Evolutionary conservation across 345 rosid species (phyloP).

Genomic region (Bruguiera sexangula): DNA sequence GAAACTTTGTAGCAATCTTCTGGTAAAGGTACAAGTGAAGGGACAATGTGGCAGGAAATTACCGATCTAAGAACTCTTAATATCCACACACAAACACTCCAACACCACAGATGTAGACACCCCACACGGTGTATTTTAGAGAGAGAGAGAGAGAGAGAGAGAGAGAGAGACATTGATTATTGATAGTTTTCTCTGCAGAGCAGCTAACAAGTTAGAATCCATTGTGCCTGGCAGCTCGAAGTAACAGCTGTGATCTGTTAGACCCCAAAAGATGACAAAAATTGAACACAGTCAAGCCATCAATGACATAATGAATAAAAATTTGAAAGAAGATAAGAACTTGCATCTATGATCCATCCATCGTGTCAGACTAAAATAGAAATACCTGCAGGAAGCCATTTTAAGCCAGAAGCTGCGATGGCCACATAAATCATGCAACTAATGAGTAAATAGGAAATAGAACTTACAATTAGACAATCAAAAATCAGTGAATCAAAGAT

Average conservation of each 20-base stretch:
- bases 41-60: background rate
- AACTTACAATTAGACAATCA: background rate
- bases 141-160: no score
- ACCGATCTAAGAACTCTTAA: background rate
- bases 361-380: background rate
- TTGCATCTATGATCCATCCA: background rate
- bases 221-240: no score
- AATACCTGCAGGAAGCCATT: background rate
- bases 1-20: background rate
- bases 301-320: no score
- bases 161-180: no score
- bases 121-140: background rate
- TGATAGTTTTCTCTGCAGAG: no score
- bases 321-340: background rate
- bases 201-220: no score
- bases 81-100: background rate
- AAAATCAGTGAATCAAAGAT: conserved; percentile 1
- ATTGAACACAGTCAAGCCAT: no score
- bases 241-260: no score
- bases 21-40: background rate
- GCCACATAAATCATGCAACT: background rate
- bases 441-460: background rate
- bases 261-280: no score
- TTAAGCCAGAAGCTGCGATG: background rate
- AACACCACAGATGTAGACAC: background rate